Conservation (phyloP, 129 eudicot genomes). For the Helianthus tuberosus region DNA sequence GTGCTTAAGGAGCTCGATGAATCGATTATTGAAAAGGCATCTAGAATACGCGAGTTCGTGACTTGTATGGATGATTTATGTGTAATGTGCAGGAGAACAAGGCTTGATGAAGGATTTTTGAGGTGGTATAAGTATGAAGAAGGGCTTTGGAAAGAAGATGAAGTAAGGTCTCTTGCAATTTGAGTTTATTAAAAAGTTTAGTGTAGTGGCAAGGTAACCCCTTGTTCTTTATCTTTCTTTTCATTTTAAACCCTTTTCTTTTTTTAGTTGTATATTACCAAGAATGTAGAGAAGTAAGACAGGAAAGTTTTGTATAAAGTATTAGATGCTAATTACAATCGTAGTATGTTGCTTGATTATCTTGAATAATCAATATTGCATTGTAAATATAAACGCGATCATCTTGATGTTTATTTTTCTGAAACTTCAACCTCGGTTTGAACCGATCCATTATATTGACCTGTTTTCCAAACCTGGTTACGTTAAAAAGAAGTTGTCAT, state of each 20-base stretch:
- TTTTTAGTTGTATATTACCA: neutral
- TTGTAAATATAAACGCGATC: no score
- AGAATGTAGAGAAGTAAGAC: neutral
- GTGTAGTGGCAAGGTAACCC: neutral
- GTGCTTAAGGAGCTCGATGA: constrained; percentile 4
- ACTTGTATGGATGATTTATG: constrained; percentile 7
- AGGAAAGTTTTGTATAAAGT: neutral
- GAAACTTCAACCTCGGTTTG: no score
- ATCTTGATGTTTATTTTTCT: no score
- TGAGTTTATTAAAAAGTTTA: neutral
- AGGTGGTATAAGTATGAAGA: constrained; percentile 17
- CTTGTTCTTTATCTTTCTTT: neutral
- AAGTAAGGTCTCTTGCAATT: neutral
- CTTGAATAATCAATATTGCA: no score
- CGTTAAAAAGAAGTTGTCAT: no score
- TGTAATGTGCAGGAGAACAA: constrained; percentile 7
- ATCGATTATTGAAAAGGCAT: neutral
- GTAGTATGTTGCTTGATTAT: no score
- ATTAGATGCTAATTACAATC: no score
- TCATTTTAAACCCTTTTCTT: neutral
- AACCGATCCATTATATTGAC: no score
- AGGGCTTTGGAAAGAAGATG: constrained; percentile 9
- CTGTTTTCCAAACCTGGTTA: no score
- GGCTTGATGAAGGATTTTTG: constrained; percentile 4
- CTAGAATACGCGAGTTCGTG: neutral